These are phyloP conservation scores for Backusella liffmaniae DNA, from an alignment of 192 early-diverging fungal genomes.

Conservation along the genomic window DNA sequence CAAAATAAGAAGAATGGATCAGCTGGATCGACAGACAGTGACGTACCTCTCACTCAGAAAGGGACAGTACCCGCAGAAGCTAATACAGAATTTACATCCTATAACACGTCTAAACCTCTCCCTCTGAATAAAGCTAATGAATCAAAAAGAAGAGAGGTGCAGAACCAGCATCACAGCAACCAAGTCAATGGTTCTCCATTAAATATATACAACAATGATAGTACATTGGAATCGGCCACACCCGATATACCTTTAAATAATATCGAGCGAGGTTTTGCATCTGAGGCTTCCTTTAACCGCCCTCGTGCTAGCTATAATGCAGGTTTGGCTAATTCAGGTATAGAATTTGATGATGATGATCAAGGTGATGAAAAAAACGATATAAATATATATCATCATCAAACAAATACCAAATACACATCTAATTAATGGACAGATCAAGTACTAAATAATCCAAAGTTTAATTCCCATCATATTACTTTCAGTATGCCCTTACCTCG, in stretches of 20 bases:
- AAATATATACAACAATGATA: background rate
- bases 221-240: background rate
- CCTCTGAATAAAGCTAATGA: background rate
- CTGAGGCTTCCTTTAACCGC: background rate
- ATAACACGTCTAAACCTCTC: background rate
- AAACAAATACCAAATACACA: background rate
- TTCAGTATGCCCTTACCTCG: background rate
- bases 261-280: background rate
- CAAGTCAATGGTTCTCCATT: background rate
- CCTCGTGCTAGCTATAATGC: background rate
- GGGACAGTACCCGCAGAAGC: slow-evolving; percentile 6
- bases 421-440: slow-evolving; percentile 1
- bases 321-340: background rate
- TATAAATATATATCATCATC: background rate
- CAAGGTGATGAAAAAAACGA: background rate
- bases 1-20: slow-evolving; percentile 25
- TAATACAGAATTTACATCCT: background rate
- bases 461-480: background rate
- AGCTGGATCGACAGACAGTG: slow-evolving; percentile 31
- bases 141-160: background rate
- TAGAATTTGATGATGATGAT: background rate
- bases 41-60: slow-evolving; percentile 24
- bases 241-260: background rate
- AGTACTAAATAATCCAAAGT: background rate
- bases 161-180: background rate